Conservation (phyloP, 2,329 filamentous ascomycete genomes). For the Cucurbitaria berberidis region DNA sequence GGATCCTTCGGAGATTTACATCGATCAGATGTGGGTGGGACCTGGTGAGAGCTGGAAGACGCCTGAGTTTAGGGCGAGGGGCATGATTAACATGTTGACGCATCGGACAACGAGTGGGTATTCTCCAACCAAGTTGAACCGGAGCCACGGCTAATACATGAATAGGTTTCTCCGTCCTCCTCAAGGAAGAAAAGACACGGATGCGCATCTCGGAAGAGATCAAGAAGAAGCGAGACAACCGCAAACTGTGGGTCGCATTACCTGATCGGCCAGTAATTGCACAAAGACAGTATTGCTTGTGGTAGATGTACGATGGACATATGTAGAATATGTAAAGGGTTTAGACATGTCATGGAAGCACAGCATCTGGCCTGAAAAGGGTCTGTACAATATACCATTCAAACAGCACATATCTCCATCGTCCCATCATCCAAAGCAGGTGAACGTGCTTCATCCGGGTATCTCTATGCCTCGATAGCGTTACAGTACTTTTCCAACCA, state of each 20-base stretch:
- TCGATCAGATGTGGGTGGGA: constrained; percentile 92
- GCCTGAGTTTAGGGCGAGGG: constrained; percentile 77
- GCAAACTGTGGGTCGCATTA: constrained; percentile 84
- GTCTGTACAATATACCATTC: constrained; percentile 28
- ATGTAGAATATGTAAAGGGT: constrained; percentile 1
- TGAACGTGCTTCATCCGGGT: constrained; percentile 17
- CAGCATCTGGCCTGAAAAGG: constrained; percentile 5
- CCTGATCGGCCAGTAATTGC: constrained; percentile 84
- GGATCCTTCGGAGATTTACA: constrained; percentile 83
- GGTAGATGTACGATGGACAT: constrained; percentile 61
- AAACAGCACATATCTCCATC: constrained; percentile 11
- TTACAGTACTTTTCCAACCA: constrained; percentile 1
- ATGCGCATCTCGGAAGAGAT: constrained; percentile 81
- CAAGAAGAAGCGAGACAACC: constrained; percentile 73
- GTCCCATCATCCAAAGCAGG: constrained; percentile 34
- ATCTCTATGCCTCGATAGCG: constrained; percentile 1
- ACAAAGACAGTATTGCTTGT: constrained; percentile 89
- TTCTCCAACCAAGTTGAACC: constrained; percentile 30
- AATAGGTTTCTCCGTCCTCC: constrained; percentile 73
- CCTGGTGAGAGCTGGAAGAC: constrained; percentile 61
- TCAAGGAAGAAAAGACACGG: constrained; percentile 94
- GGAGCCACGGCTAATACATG: constrained; percentile 6
- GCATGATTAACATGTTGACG: constrained; percentile 69
- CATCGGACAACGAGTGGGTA: constrained; percentile 77
- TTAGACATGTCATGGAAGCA: not conserved